Conservation (phyloP, 495 filamentous ascomycete species). For the Daldinia vernicosa region DNA sequence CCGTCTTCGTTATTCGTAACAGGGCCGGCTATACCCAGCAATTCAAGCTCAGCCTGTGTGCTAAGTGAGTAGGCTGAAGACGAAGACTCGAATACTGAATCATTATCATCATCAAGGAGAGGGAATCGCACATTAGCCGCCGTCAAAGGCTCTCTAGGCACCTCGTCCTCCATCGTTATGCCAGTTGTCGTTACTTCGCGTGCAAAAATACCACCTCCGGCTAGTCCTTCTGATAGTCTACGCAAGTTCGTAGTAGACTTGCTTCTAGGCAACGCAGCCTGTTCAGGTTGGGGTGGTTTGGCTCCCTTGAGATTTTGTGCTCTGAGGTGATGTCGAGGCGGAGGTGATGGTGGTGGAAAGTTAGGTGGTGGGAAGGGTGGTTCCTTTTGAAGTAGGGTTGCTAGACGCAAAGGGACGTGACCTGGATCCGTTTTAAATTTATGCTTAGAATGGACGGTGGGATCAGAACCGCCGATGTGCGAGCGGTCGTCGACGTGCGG, state of each 20-base stretch:
- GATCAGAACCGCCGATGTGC: neutral
- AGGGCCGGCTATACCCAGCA: neutral
- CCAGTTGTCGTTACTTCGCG: neutral
- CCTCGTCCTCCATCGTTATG: neutral
- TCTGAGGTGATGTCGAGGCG: neutral
- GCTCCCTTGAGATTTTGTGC: neutral
- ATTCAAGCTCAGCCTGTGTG: neutral
- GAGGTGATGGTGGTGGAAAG: constrained; percentile 1
- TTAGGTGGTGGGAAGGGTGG: constrained; percentile 12
- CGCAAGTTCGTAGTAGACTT: neutral
- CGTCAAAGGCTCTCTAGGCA: neutral
- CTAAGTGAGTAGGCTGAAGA: constrained; percentile 5
- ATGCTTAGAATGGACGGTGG: neutral
- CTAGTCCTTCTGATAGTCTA: neutral
- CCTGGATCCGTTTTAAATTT: neutral
- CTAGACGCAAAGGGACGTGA: neutral
- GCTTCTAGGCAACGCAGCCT: neutral
- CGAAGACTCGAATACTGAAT: constrained; percentile 5
- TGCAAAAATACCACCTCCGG: neutral
- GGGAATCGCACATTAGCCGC: neutral
- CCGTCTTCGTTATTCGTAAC: neutral
- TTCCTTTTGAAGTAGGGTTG: neutral
- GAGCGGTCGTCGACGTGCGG: neutral
- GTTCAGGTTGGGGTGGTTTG: neutral
- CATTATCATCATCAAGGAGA: neutral